Conservation (phyloP, 495 filamentous ascomycete genomes). For the Penicilliopsis zonata region DNA sequence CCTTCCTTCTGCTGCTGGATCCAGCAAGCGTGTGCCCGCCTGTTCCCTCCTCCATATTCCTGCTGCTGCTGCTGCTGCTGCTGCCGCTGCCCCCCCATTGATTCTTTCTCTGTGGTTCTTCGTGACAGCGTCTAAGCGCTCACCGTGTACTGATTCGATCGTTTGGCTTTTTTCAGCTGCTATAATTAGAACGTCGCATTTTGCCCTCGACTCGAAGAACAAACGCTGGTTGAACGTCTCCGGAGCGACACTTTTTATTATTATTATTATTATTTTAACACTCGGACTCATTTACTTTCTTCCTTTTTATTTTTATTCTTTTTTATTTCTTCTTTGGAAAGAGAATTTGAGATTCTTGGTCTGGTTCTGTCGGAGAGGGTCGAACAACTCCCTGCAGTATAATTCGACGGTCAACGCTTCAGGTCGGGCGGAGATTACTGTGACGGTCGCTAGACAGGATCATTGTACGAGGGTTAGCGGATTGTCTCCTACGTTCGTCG, state of each 20-base stretch:
- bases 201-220: conserved; percentile 9
- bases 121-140: neutral
- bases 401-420: too few relatives aligned
- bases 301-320: neutral
- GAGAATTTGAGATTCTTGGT: too few relatives aligned
- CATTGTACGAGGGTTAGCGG: too few relatives aligned
- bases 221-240: too few relatives aligned
- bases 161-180: neutral
- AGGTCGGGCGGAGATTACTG: too few relatives aligned
- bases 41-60: conserved; percentile 2
- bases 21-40: too few relatives aligned
- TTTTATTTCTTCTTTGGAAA: neutral
- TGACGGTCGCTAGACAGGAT: too few relatives aligned
- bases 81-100: neutral
- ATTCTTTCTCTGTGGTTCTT: neutral
- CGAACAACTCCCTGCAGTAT: too few relatives aligned
- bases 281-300: neutral
- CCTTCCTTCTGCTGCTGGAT: too few relatives aligned
- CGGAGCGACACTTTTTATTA: too few relatives aligned
- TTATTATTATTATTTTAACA: neutral
- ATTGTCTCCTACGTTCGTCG: too few relatives aligned
- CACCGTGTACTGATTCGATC: neutral
- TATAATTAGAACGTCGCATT: conserved; percentile 17
- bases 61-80: neutral
- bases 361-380: too few relatives aligned